Conservation (phyloP, 768 basidiomycete genomes). For the Pleurotus tuber-regium region DNA sequence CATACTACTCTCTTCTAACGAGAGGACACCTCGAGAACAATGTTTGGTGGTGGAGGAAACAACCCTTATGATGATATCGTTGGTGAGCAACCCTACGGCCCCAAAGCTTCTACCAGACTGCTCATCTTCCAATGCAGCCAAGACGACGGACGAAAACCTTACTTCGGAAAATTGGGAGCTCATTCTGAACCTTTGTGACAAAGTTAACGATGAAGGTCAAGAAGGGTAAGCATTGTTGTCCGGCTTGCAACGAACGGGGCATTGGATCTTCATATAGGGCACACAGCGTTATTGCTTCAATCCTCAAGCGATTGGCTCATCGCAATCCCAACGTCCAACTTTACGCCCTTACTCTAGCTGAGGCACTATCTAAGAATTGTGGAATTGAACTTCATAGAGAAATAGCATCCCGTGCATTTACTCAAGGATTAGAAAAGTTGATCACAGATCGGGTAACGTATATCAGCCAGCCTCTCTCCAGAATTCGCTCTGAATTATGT, state of each 20-base stretch:
- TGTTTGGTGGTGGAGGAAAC: constrained; percentile 68
- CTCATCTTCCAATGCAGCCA: constrained; percentile 46
- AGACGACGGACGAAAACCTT: constrained; percentile 97
- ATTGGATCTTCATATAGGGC: constrained; percentile 62
- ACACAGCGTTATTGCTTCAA: constrained; percentile 76
- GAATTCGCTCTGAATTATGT: background rate
- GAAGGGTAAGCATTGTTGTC: constrained; percentile 58
- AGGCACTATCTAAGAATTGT: constrained; percentile 92
- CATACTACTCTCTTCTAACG: background rate
- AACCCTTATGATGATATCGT: constrained; percentile 93
- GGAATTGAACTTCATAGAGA: constrained; percentile 79
- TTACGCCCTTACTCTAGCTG: constrained; percentile 84
- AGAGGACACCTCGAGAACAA: constrained; percentile 24
- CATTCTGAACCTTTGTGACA: constrained; percentile 93
- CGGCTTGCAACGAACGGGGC: too few relatives aligned
- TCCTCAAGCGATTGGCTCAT: constrained; percentile 90
- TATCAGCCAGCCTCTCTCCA: background rate
- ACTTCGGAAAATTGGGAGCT: constrained; percentile 96
- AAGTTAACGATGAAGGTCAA: constrained; percentile 87
- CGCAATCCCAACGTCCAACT: constrained; percentile 97
- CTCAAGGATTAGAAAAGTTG: constrained; percentile 82
- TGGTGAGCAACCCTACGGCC: constrained; percentile 50
- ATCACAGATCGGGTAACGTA: constrained; percentile 76
- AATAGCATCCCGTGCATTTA: constrained; percentile 88
- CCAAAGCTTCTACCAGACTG: background rate